Base-by-base conservation (phyloP, 2,329 filamentous ascomycete species). In the Helotiales sp. region DNA sequence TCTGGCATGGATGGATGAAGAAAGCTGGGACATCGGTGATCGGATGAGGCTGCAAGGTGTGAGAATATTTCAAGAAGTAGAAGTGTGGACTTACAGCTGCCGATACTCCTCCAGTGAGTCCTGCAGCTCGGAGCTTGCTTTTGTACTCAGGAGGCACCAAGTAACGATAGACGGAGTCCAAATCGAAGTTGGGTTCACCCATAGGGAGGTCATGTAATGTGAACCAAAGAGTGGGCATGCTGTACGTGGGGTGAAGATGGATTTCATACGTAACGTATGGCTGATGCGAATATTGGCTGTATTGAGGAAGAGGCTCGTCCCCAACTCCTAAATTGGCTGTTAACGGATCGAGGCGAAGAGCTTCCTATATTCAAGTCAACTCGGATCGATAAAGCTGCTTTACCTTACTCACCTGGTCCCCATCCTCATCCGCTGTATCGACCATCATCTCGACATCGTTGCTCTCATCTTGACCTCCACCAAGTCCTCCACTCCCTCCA, bases 1-100 rank as follows among this genome's bases (percentile, higher is more conserved):
- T 92, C 77, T 92, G 88, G 80, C 96, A 98, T 26, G 96, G 95
- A 81, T 99, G 96, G 73, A 98, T 86, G 79, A 97, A 97, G 79
- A 95, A 97, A 59, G 89, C 87, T 47, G 93, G 93, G 66, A 89
- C 79, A 62, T 91, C 91, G 66, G 89, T 92, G 67, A 92, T 80
- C 61, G 96, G 95, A 83, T 98, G 93, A 79, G 73, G 75, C 77
- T 78, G 61, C 30, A 22, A 43, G 30, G 8, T 24, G 49, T 52
- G 5, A 61, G 47, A 34, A 50, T 54, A 2, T 60, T 32, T 17
- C 8, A 24, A 1, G n/a, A 20, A 11, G 20, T 20, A 30, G 43
- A 55, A 58, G n/a, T 32, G 2, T 52, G 26, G 24, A 89, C 91
- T 82, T 82, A 93, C 92, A 75, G 91, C 90, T 77, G 89, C 87